Evolutionary conservation across 2,329 filamentous ascomycete genomes (phyloP).

Genomic region (Penicillium brevicompactum): DNA sequence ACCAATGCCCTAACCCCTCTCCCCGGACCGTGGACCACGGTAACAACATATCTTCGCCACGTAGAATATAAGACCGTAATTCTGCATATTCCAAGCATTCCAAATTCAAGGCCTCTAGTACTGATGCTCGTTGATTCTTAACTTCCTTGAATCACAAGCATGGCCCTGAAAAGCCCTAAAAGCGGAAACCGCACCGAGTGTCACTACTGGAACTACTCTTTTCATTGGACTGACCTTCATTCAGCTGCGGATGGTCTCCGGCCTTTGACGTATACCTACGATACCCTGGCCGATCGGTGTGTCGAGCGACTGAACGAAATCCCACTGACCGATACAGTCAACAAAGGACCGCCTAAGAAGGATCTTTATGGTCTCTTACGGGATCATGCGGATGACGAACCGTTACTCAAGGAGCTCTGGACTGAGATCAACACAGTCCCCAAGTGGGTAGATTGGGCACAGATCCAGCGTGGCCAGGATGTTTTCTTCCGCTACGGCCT

Average conservation of each 20-base stretch:
- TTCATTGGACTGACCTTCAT: constrained; percentile 70
- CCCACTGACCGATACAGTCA: constrained; percentile 34
- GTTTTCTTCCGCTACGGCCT: constrained; percentile 77
- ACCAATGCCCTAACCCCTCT: constrained; percentile 13
- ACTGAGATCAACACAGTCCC: constrained; percentile 67
- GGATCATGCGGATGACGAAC: constrained; percentile 60
- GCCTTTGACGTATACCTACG: constrained; percentile 67
- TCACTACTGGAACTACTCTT: constrained; percentile 64
- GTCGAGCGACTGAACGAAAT: constrained; percentile 66
- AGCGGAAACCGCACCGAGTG: constrained; percentile 21
- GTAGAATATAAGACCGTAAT: background rate
- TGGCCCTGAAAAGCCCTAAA: constrained; percentile 17
- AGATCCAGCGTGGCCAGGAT: constrained; percentile 72
- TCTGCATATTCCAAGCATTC: too few relatives aligned
- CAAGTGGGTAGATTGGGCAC: constrained; percentile 76
- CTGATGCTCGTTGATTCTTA: too few relatives aligned
- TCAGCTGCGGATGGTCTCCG: constrained; percentile 60
- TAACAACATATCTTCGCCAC: background rate
- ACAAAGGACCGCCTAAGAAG: constrained; percentile 40
- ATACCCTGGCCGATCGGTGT: constrained; percentile 67
- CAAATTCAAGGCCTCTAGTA: too few relatives aligned
- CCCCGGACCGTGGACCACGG: constrained; percentile 25
- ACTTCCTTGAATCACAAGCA: background rate
- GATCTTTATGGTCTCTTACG: constrained; percentile 67
- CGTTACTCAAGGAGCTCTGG: constrained; percentile 64